These are phyloP conservation scores for Aspergillus sclerotioniger DNA, from an alignment of 495 filamentous ascomycete genomes.

Conservation along the genomic window DNA sequence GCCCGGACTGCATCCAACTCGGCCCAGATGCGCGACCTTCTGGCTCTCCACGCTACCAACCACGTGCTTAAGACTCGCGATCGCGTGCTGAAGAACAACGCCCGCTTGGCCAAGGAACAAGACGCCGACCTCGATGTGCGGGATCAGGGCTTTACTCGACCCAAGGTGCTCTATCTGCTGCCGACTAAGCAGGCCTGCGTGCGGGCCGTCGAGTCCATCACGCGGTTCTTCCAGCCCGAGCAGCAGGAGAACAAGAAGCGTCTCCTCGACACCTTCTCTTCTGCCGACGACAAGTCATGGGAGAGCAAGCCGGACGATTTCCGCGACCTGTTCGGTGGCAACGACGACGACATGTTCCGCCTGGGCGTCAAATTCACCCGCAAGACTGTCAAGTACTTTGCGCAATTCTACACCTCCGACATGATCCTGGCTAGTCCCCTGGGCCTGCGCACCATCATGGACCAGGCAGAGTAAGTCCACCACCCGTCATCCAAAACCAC, in stretches of 20 bases:
- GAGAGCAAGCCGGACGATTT: slow-evolving; percentile 83
- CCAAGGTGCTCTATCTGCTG: slow-evolving; percentile 85
- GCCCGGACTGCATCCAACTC: slow-evolving; percentile 65
- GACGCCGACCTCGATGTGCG: slow-evolving; percentile 71
- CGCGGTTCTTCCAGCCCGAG: slow-evolving; percentile 70
- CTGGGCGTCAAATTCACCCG: slow-evolving; percentile 92
- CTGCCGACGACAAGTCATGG: slow-evolving; percentile 60
- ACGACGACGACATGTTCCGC: slow-evolving; percentile 95
- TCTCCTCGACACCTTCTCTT: slow-evolving; percentile 75
- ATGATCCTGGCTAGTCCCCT: slow-evolving; percentile 89
- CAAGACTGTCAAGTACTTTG: slow-evolving; percentile 91
- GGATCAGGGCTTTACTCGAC: slow-evolving; percentile 94
- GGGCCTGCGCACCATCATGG: slow-evolving; percentile 85
- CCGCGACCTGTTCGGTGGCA: slow-evolving; percentile 84
- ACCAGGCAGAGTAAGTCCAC: slow-evolving; percentile 55
- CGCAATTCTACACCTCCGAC: slow-evolving; percentile 94
- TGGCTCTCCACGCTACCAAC: slow-evolving; percentile 83
- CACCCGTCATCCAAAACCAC: not conserved
- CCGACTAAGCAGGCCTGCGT: slow-evolving; percentile 85
- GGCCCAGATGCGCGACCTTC: slow-evolving; percentile 62
- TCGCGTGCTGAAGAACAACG: slow-evolving; percentile 86
- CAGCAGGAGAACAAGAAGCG: slow-evolving; percentile 95
- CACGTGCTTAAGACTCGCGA: slow-evolving; percentile 93
- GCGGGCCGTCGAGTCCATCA: slow-evolving; percentile 70
- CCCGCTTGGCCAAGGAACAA: slow-evolving; percentile 60